phyloP scores from a whole-genome alignment of 306 rosid species.

The Vigna trinervia region DNA sequence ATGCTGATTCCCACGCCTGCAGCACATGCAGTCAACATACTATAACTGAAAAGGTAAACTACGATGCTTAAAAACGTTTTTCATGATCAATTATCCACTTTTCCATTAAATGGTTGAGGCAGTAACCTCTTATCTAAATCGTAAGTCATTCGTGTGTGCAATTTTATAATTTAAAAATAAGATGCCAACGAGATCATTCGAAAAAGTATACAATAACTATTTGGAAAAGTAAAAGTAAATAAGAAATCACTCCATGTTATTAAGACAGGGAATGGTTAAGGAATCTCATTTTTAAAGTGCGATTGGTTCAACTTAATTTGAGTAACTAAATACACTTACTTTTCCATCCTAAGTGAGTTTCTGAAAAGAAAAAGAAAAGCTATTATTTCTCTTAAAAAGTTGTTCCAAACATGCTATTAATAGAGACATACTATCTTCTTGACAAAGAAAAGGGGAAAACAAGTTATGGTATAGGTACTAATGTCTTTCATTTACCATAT shows the following conservation, averaged over 20 bases:
- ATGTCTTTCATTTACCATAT: conserved; percentile 14
- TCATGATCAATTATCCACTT: conserved; percentile 8
- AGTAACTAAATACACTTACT: not conserved
- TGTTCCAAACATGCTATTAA: not conserved
- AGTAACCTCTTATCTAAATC: not conserved
- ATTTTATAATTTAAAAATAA: not conserved
- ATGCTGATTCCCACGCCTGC: conserved; percentile 82
- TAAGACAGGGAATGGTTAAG: conserved; percentile 28
- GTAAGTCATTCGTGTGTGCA: not conserved
- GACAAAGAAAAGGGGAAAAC: not conserved
- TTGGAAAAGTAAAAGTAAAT: conserved; percentile 17
- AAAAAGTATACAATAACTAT: not conserved
- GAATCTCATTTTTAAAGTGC: not conserved
- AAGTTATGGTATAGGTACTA: conserved; percentile 3
- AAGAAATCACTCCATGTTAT: not conserved
- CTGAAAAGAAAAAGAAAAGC: not conserved
- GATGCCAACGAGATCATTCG: not conserved
- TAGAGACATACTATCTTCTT: not conserved
- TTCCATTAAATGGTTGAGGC: conserved; percentile 16
- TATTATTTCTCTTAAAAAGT: not conserved
- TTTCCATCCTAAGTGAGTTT: not conserved
- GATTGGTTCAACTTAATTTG: not conserved
- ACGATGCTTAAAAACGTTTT: not conserved
- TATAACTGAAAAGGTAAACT: not conserved
- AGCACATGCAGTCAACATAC: conserved; percentile 36